Evolutionary conservation across 164 flowering plant genomes (phyloP).

Genomic region (Stephania japonica): DNA sequence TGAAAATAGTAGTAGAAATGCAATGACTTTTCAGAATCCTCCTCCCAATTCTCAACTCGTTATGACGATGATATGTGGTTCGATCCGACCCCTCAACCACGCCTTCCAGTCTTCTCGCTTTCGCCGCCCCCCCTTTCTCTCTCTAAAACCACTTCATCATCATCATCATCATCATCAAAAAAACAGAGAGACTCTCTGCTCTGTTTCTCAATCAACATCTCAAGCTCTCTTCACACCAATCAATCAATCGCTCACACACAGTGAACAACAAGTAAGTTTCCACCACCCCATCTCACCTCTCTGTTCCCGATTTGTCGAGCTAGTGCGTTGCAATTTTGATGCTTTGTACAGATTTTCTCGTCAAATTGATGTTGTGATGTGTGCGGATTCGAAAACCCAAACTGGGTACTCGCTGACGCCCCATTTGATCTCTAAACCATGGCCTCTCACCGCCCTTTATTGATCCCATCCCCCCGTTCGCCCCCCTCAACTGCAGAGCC

Average conservation of each 20-base stretch:
- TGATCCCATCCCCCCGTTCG: conserved; percentile 35
- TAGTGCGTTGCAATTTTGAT: not conserved
- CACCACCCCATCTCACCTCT: not conserved
- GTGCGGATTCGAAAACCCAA: not conserved
- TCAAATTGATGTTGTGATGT: not conserved
- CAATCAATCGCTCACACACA: too few relatives aligned
- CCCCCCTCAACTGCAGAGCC: not conserved
- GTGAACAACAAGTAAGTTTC: conserved; percentile 1
- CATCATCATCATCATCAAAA: too few relatives aligned
- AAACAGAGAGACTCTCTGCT: too few relatives aligned
- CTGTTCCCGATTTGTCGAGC: not conserved
- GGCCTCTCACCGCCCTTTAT: conserved; percentile 40
- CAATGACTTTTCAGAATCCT: too few relatives aligned
- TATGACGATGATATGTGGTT: too few relatives aligned
- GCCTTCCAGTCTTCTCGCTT: conserved; percentile 8
- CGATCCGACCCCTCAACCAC: too few relatives aligned
- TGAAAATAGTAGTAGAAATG: too few relatives aligned
- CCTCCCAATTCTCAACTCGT: too few relatives aligned
- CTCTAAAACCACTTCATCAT: not conserved
- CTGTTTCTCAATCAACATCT: not conserved
- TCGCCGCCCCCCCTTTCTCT: conserved; percentile 7
- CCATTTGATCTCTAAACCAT: conserved; percentile 35
- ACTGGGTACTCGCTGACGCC: conserved; percentile 10
- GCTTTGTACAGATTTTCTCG: not conserved
- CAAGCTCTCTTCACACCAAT: not conserved